These are phyloP conservation scores for Botrytis aclada DNA, from an alignment of 2,329 filamentous ascomycete species.

Conservation along the genomic window DNA sequence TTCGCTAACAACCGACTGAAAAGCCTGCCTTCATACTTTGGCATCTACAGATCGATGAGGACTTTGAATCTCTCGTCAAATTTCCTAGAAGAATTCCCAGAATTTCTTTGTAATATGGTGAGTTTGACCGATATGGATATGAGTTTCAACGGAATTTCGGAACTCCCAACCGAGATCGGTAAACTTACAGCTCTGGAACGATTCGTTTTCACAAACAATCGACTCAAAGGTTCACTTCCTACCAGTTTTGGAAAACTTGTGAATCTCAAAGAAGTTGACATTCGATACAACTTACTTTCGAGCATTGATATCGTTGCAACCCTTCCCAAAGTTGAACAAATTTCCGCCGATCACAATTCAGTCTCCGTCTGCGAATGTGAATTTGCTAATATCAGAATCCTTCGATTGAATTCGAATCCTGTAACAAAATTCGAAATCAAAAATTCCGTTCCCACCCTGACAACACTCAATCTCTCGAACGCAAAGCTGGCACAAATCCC, in stretches of 20 bases:
- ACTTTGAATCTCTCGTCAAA: slow-evolving; percentile 93
- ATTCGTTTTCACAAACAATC: slow-evolving; percentile 94
- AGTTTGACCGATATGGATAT: slow-evolving; percentile 90
- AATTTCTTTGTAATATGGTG: slow-evolving; percentile 77
- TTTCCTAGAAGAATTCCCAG: slow-evolving; percentile 78
- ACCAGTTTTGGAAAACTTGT: slow-evolving; percentile 67
- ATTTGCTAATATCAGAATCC: slow-evolving; percentile 78
- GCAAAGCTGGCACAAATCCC: slow-evolving; percentile 85
- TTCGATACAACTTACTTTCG: slow-evolving; percentile 87
- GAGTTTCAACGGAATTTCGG: slow-evolving; percentile 89
- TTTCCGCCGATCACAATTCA: slow-evolving; percentile 88
- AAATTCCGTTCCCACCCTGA: slow-evolving; percentile 73
- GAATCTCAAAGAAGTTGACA: slow-evolving; percentile 85
- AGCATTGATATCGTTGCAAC: slow-evolving; percentile 84
- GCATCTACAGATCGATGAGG: slow-evolving; percentile 71
- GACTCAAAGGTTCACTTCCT: slow-evolving; percentile 72
- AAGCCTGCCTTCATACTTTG: slow-evolving; percentile 77
- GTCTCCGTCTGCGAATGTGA: slow-evolving; percentile 86
- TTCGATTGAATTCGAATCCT: slow-evolving; percentile 92
- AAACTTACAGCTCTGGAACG: slow-evolving; percentile 77
- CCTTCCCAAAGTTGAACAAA: slow-evolving; percentile 80
- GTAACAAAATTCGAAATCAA: slow-evolving; percentile 89
- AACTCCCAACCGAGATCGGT: slow-evolving; percentile 74
- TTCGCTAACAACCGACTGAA: slow-evolving; percentile 89
- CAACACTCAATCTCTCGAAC: slow-evolving; percentile 83